A percentile compares a stretch with the other conserved stretches of the same genome.
phyloP scores from a whole-genome alignment of 1,139 yeast genomes.

The Entelexis paramagnoliae region DNA sequence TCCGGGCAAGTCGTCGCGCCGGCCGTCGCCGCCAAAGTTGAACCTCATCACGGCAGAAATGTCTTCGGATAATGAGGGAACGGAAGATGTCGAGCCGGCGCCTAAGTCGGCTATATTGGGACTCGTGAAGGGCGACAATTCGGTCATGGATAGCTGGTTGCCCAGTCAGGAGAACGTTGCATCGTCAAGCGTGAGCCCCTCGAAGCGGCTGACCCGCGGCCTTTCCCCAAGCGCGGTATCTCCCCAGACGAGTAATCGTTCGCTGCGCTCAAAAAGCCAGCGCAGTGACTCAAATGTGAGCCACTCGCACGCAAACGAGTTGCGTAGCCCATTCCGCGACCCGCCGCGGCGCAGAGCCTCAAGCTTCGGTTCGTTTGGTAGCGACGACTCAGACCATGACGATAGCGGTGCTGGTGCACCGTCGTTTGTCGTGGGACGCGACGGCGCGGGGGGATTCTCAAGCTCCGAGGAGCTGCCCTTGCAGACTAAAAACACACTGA shows the following conservation, averaged over 20 bases:
- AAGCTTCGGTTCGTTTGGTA: not conserved
- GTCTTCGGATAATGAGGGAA: not conserved
- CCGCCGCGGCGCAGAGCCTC: not conserved
- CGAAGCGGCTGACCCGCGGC: not conserved
- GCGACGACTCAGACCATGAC: not conserved
- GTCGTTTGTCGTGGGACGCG: not conserved
- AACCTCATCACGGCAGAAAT: conserved; percentile 17
- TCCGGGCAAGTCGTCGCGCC: not conserved
- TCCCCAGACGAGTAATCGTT: not conserved
- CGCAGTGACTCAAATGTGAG: not conserved
- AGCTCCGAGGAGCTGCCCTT: not conserved
- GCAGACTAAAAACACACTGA: not conserved
- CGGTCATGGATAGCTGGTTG: conserved; percentile 16
- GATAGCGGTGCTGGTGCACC: not conserved
- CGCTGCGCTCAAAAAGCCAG: not conserved
- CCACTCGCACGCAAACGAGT: not conserved
- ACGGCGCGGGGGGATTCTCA: too few species aligned
- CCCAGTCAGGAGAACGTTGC: conserved; percentile 1
- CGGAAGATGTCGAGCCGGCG: not conserved
- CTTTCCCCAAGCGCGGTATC: not conserved
- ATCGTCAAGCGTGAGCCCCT: not conserved
- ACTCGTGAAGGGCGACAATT: conserved; percentile 9
- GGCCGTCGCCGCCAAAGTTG: conserved; percentile 13
- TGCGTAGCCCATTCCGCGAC: not conserved
- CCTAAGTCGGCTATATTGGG: conserved; percentile 21